A percentile compares a stretch with the other conserved stretches of the same genome.
Evolutionary conservation across 108 stramenopile species (phyloP).

Genomic region (Fragilaria radians): DNA sequence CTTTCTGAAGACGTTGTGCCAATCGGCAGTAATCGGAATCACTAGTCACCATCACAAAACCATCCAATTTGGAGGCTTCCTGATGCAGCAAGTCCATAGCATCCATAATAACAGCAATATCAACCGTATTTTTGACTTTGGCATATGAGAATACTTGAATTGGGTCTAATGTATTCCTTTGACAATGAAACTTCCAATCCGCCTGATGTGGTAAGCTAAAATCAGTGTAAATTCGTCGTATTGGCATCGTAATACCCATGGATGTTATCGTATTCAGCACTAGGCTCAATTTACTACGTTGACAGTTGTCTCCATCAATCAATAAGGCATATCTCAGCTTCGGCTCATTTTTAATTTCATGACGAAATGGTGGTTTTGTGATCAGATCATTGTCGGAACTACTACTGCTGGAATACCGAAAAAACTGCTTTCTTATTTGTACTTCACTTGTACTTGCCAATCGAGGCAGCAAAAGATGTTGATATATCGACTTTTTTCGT

Average conservation of each 20-base stretch:
- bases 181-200: background rate
- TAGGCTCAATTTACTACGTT: background rate
- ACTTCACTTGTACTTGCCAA: too few species aligned
- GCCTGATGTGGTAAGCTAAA: background rate
- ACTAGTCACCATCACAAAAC: background rate
- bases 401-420: too few species aligned
- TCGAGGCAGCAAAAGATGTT: too few species aligned
- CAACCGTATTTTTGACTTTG: background rate
- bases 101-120: constrained; percentile 1
- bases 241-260: background rate
- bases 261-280: background rate
- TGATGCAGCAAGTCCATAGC: constrained; percentile 1
- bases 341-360: too few species aligned
- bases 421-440: too few species aligned
- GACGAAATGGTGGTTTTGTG: too few species aligned
- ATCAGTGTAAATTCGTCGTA: background rate
- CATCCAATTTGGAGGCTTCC: background rate
- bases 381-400: too few species aligned
- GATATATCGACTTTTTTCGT: too few species aligned
- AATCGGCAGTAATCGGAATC: background rate
- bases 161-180: background rate
- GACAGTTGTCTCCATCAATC: background rate
- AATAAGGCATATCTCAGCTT: background rate
- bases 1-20: background rate
- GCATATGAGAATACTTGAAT: background rate